A percentile compares a stretch with the other conserved stretches of the same genome.
Conservation (phyloP, 129 eudicot species). For the Helianthus annuus region DNA sequence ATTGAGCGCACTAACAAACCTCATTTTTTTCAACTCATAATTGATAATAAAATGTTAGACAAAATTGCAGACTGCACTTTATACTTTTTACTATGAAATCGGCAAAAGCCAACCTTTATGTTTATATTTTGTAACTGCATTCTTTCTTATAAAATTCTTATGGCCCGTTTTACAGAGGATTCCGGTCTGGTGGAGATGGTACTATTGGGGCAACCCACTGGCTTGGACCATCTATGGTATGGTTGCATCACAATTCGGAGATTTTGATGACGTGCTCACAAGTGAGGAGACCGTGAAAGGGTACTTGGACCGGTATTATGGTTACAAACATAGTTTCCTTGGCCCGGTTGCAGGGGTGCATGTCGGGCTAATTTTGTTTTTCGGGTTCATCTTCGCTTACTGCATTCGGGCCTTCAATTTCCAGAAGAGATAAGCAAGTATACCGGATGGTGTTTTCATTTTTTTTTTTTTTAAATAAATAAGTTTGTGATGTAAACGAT, state of each 20-base stretch:
- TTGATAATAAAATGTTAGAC: too few relatives aligned
- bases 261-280: neutral
- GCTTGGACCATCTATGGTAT: slow-evolving; percentile 57
- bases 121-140: neutral
- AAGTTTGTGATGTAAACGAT: neutral
- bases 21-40: too few relatives aligned
- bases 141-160: neutral
- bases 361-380: slow-evolving; percentile 29
- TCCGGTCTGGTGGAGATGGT: slow-evolving; percentile 67
- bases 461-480: neutral
- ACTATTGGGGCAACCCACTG: slow-evolving; percentile 43
- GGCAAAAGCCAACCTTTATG: too few relatives aligned
- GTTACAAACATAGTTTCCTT: slow-evolving; percentile 36
- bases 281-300: slow-evolving; percentile 22
- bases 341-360: slow-evolving; percentile 37
- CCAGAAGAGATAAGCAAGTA: slow-evolving; percentile 36
- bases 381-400: slow-evolving; percentile 39
- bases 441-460: too few relatives aligned
- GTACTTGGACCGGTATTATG: slow-evolving; percentile 42
- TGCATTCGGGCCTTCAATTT: slow-evolving; percentile 43
- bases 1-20: too few relatives aligned
- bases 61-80: too few relatives aligned
- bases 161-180: slow-evolving; percentile 32
- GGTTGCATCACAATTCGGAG: slow-evolving; percentile 55
- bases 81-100: too few relatives aligned